Evolutionary conservation across 2,329 filamentous ascomycete species (phyloP).

Genomic region (Monilinia aucupariae): DNA sequence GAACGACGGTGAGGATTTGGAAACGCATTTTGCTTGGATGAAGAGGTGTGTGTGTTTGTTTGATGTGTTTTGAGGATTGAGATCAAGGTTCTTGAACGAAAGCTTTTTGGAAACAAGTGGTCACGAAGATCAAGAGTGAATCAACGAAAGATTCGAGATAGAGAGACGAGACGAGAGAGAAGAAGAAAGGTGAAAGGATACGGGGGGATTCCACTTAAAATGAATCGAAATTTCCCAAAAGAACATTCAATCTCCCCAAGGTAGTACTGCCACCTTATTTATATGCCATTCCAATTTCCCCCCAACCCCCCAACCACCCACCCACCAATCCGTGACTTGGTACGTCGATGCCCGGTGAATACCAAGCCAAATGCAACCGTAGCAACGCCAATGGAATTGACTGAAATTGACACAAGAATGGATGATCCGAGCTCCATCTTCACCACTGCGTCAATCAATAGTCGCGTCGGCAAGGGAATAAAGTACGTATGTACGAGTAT

Average conservation of each 20-base stretch:
- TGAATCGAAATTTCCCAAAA: background rate
- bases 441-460: background rate
- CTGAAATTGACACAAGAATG: background rate
- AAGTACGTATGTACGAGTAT: background rate
- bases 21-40: conserved; percentile 13
- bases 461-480: background rate
- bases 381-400: conserved; percentile 5
- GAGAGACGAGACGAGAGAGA: background rate
- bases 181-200: background rate
- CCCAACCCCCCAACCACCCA: background rate
- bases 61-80: background rate
- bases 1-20: conserved; percentile 8
- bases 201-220: background rate
- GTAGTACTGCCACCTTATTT: conserved; percentile 1
- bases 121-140: background rate
- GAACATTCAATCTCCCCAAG: background rate
- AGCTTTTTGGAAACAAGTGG: too few species aligned
- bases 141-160: background rate
- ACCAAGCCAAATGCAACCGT: conserved; percentile 5
- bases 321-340: too few species aligned
- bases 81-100: background rate
- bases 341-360: too few species aligned
- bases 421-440: background rate
- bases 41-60: background rate
- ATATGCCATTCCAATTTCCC: background rate